Base-by-base conservation (phyloP, 2,329 filamentous ascomycete species). In the Phyllosticta citriasiana region DNA sequence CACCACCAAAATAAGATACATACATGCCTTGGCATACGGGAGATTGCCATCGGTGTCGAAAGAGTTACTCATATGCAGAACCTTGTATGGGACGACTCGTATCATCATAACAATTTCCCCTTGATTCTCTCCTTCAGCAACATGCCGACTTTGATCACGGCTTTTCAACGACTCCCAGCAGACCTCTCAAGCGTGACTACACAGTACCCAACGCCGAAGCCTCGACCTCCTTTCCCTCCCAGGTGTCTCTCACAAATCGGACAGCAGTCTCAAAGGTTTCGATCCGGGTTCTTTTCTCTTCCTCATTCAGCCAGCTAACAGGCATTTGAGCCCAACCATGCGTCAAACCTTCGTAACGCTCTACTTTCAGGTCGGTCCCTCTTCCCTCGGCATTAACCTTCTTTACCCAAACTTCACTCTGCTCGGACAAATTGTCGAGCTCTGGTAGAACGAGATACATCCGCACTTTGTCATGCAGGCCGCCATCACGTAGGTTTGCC, bases 271-370 rank as follows among this genome's bases (percentile, higher is more conserved):
- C 66, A 65, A 75, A 75, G 3, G 76, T 72, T 24, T 73, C 59
- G 3, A 71, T 63, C 52, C 73, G 65, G 63, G 74, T 73, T 35
- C 66, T 67, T 27, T 70, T 69, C 65, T 77, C 74, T 55, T 73
- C 71, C 62, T 74, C 71, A 14, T 68, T 69, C 14, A 77, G 66
- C 63, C 69, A 69, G 6, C 67, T 66, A 59, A 74, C 72, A 1
- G 76, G 76, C 55, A 77, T 76, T 65, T 76, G 74, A 53, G 76
- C 77, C 76, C 60, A 78, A 58, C 69, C 69, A 53, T 71, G 69
- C 63, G 65, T 69, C 64, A 70, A 64, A 16, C 52, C 76, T 68
- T 33, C 68, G 66, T 62, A 73, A 69, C 65, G 65, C 63, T 55
- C 64, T 55, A 62, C 68, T 57, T 22, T 66, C 62, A 63, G n/a